These are phyloP conservation scores for Carpinus viminea DNA, from an alignment of 306 rosid genomes.

Conservation along the genomic window DNA sequence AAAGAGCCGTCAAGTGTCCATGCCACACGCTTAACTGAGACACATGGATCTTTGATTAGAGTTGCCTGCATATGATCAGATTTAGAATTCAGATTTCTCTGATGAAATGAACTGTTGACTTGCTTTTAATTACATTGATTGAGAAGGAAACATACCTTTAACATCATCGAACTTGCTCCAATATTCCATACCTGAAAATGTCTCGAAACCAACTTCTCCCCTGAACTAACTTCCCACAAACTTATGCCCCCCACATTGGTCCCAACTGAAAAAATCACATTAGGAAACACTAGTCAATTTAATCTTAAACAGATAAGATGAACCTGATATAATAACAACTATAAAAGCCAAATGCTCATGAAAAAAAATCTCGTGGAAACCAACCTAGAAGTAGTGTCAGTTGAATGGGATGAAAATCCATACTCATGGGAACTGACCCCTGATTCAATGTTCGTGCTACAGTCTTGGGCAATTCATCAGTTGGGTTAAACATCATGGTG, in stretches of 20 bases:
- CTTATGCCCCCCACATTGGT: conserved; percentile 23
- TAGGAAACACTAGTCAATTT: not conserved
- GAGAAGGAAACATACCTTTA: conserved; percentile 16
- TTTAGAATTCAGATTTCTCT: conserved; percentile 1
- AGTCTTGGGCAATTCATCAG: conserved; percentile 29
- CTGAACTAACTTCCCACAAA: conserved; percentile 29
- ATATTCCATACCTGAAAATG: conserved; percentile 33
- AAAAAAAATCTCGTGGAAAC: not conserved
- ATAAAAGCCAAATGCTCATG: not conserved
- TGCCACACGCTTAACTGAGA: conserved; percentile 16
- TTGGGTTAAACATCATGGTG: not conserved
- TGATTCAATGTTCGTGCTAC: conserved; percentile 15
- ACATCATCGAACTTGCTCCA: conserved; percentile 20
- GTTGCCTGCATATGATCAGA: conserved; percentile 22
- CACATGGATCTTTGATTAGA: conserved; percentile 29
- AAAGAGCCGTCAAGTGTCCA: conserved; percentile 33
- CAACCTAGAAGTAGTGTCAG: conserved; percentile 30
- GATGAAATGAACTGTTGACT: not conserved
- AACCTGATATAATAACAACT: not conserved
- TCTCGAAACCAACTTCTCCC: conserved; percentile 22
- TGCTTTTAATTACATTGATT: not conserved
- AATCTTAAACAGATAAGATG: not conserved
- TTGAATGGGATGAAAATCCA: conserved; percentile 35
- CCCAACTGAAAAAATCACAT: conserved; percentile 25
- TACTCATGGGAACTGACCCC: conserved; percentile 23